These are phyloP conservation scores for Jatropha podagrica DNA, from an alignment of 441 rosid species.

Conservation along the genomic window DNA sequence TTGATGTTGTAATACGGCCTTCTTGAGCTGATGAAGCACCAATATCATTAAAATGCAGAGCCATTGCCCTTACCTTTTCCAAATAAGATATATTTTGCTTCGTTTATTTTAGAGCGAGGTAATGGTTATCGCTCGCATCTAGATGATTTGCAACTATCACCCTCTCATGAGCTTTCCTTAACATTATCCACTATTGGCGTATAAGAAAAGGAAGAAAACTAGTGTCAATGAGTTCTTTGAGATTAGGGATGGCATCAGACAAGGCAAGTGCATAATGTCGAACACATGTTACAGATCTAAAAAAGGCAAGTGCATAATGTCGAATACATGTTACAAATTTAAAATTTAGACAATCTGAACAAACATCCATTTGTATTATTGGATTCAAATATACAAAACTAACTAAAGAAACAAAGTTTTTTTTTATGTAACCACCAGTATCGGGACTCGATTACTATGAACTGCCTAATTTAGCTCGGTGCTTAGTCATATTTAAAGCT, in stretches of 20 bases:
- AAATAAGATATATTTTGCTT: constrained; percentile 66
- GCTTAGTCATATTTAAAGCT: too few relatives aligned
- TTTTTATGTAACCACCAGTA: too few relatives aligned
- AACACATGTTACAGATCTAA: not conserved
- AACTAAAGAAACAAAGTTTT: not conserved
- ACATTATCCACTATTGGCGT: constrained; percentile 44
- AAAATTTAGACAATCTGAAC: not conserved
- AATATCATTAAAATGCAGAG: constrained; percentile 43
- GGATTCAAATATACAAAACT: not conserved
- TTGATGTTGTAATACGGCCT: not conserved
- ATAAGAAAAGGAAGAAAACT: not conserved
- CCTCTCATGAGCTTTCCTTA: constrained; percentile 58
- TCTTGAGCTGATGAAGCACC: not conserved
- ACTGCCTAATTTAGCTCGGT: too few relatives aligned
- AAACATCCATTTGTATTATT: not conserved
- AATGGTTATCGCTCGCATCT: constrained; percentile 76
- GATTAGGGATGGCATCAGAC: not conserved
- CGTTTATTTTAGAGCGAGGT: constrained; percentile 68
- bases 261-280: not conserved
- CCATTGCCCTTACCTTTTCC: constrained; percentile 49
- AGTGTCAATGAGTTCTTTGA: not conserved
- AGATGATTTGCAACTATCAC: constrained; percentile 80
- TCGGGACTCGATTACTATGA: too few relatives aligned
- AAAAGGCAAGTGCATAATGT: too few relatives aligned
- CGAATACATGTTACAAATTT: too few relatives aligned